Evolutionary conservation across 208 protist species (phyloP), one percentile per base, ranked within the genome.

Genomic region (Trypanosoma theileri): DNA sequence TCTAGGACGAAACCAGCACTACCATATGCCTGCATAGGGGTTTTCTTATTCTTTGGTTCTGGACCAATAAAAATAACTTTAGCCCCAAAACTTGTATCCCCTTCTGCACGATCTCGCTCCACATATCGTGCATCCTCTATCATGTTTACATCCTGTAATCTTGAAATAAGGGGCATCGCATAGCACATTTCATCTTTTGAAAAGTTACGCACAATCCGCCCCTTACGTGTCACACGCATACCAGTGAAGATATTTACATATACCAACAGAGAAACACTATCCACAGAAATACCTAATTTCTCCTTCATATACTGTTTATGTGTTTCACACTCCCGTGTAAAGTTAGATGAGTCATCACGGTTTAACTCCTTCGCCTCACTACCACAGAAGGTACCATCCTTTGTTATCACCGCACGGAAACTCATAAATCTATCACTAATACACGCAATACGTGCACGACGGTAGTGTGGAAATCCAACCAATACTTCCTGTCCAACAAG

Each of bases 391-490:
- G 55, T 71, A 53, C 84, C 86, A 41, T 94, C 86, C 26, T 68
- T 64, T 54, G 66, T 86, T 67, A 89, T 89, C 10, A 69, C 64
- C 4, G 85, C 88, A 22, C 55, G 72, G 53, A 91, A 62, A 26
- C 59, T 82, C 31, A 67, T 69, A 46, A 57, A 62, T 60, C 61
- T 79, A 69, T 94, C 83, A 60, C 77, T 86, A 31, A 97, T 64
- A 4, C 77, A 73, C n/a, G 77, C 75, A 22, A 97, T 71, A 66
- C 89, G 85, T 22, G 88, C 92, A 44, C 88, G 80, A 72, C 91
- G 93, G 75, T 91, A 94, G 67, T 94, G 85, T 53, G 92, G 92
- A 66, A 89, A 97, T 31, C 86, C 92, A 19, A 95, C 88, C 19
- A 92, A 75, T 46, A 97, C 81, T 71, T 93, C 87, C 59, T 88